Base-by-base conservation (phyloP, 1,139 yeast genomes). In the Petasospora rhodanensis region DNA sequence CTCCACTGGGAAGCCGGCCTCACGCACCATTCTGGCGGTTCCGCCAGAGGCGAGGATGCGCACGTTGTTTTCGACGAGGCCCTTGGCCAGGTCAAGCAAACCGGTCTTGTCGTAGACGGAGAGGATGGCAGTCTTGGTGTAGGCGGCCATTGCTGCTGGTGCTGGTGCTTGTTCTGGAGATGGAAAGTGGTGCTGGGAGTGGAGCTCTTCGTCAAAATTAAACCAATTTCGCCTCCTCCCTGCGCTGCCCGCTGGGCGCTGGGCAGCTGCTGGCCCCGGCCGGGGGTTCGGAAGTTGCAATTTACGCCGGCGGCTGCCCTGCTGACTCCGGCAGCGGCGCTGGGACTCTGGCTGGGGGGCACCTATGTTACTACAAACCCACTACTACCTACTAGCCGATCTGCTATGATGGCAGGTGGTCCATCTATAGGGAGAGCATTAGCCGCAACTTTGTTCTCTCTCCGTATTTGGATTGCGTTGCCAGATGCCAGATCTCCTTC, bases 71-170 rank as follows among this genome's bases (percentile, higher is more conserved):
- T 81, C 82, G 45, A 75, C 80, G 43, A 91, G 75, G 31, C 98
- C 97, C 67, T 91, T 91, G 51, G 97, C 97, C 46, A 91, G 74
- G 63, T 91, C 98, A 53, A 91, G 68, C 48, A 91, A 71, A 33
- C 98, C 98, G 32, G 98, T 91, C 66, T 91, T 91, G 68, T 91
- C 96, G 65, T 91, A 89, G 46, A 91, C 98, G 20, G 97, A 89
- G 55, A 91, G 72, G 57, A 91, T 91, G 34, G 98, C 98, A 43
- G 96, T 89, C 63, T 82, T 82, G 40, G 66, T 64, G 64, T 73
- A 68, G 36, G 56, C 43, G 32, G 58, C 41, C 57, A 54, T 54
- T 10, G 25, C 22, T 12, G 14, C 14, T 25, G 28, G 21, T 8
- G 9, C 19, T 17, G 28, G 9, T 24, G 27, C 32, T 23, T 12